Evolutionary conservation across 2,329 filamentous ascomycete genomes (phyloP), one percentile per base, ranked within the genome.

Genomic region (Pestalotiopsis sp.): DNA sequence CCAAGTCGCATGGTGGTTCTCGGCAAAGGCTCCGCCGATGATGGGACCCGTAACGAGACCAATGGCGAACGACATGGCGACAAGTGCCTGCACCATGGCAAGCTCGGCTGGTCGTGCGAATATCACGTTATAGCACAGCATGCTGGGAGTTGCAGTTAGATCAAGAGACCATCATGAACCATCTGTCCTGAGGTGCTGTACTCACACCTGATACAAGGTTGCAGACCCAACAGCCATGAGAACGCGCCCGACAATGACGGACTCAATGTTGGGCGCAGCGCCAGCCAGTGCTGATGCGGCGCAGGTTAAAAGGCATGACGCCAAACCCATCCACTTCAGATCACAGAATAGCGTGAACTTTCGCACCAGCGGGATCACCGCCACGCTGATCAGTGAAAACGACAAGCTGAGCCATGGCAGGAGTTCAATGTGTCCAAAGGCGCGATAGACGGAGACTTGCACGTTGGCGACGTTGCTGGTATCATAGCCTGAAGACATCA

Each of bases 371-470:
- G 79, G 78, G 3, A 80, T 76, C 27, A 74, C 69, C n/a, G 77
- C 76, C 17, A 80, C 75, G 69, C 77, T 77, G 67, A 75, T 77
- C 13, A 79, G 70, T 0, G 77, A 77, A 68, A 80, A 82, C 7
- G 75, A 77, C 13, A 82, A 73, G 31, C 74, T 76, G n/a, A 83
- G 75, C 81, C 81, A 82, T 3, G 80, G 77, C 5, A 83, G 74
- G 1, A 82, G 73, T 45, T 80, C 76, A 49, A 83, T 77, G 12
- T 78, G 72, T 4, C 78, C 77, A 59, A 82, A 81, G 25, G 85
- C 86, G 66, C 85, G 79, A 75, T 90, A 90, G 63, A 90, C 84
- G 3, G 86, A 87, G 9, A 79, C 80, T 75, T 89, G 90, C 62
- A 87, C 85, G 71, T 89, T 85, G 7, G 87, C 84, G 20, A 84